phyloP scores from a whole-genome alignment of 2,329 filamentous ascomycete genomes.

The Drechslera avenae region DNA sequence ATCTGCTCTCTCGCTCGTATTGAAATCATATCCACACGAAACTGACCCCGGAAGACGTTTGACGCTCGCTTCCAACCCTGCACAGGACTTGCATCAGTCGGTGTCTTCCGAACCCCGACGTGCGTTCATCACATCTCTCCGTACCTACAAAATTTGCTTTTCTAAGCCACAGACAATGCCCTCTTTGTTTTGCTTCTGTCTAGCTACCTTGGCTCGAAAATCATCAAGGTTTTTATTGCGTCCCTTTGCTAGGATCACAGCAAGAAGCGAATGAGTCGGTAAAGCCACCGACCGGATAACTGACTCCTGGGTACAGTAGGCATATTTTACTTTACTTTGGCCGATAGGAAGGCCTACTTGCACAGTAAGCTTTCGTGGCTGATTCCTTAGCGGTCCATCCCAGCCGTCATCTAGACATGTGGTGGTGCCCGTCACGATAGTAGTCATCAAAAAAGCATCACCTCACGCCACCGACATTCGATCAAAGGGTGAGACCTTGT shows the following conservation, averaged over 20 bases:
- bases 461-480: constrained; percentile 5
- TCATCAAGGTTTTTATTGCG: background rate
- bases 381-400: constrained; percentile 21
- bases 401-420: constrained; percentile 12
- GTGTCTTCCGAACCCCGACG: constrained; percentile 15
- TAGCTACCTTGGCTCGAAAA: constrained; percentile 4
- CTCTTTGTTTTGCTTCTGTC: background rate
- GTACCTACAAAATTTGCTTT: constrained; percentile 12
- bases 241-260: constrained; percentile 3
- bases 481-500: constrained; percentile 1
- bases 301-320: constrained; percentile 9
- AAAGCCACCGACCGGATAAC: constrained; percentile 11
- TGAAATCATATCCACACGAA: constrained; percentile 8
- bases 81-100: constrained; percentile 15
- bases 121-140: constrained; percentile 13
- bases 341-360: constrained; percentile 8
- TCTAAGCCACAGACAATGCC: constrained; percentile 13
- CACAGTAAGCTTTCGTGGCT: constrained; percentile 26
- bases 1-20: constrained; percentile 15
- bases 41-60: constrained; percentile 10
- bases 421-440: background rate
- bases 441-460: background rate
- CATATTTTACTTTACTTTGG: constrained; percentile 16
- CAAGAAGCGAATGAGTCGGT: constrained; percentile 8
- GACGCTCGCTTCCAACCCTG: constrained; percentile 12